Evolutionary conservation across 352 stramenopile genomes (phyloP).

Genomic region (Phytophthora chlamydospora): DNA sequence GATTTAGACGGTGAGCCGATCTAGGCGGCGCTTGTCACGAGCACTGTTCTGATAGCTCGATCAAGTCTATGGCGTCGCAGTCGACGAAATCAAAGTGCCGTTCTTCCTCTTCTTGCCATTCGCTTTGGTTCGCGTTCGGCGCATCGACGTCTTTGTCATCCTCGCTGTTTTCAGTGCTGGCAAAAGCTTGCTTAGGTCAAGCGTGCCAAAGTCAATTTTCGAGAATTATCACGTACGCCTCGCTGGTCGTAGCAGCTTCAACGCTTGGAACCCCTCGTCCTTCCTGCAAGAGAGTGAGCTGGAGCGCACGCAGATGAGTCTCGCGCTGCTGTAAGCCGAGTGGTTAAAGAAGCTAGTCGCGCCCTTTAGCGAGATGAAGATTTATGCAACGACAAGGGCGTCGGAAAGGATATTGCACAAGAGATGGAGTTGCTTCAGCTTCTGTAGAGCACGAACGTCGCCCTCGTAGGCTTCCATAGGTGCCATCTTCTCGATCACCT

Average conservation of each 20-base stretch:
- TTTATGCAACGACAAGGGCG: not conserved
- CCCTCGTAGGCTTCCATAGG: conserved; percentile 38
- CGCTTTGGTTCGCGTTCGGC: conserved; percentile 5
- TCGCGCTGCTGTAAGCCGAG: conserved; percentile 55
- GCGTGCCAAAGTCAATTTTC: conserved; percentile 9
- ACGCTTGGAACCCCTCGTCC: conserved; percentile 8
- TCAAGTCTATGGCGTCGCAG: conserved; percentile 36
- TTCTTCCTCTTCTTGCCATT: conserved; percentile 28
- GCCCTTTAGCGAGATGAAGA: not conserved
- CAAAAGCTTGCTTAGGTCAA: conserved; percentile 1
- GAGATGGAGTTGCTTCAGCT: conserved; percentile 61
- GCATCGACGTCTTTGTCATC: conserved; percentile 18
- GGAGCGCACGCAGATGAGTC: conserved; percentile 59
- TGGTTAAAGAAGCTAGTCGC: conserved; percentile 14
- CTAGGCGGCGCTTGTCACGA: conserved; percentile 11
- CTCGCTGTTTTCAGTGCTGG: conserved; percentile 9
- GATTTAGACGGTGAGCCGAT: conserved; percentile 51
- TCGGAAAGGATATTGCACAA: conserved; percentile 72
- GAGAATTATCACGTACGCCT: conserved; percentile 23
- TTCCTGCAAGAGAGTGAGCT: conserved; percentile 58
- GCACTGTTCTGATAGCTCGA: conserved; percentile 34
- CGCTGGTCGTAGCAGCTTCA: not conserved
- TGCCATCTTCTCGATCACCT: conserved; percentile 41
- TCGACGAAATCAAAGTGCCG: conserved; percentile 28
- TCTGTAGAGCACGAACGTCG: conserved; percentile 45